Percentiles rank a stretch among this genome's conserved stretches.
These are phyloP conservation scores for Pyrus communis DNA, from an alignment of 306 rosid species.

Conservation along the genomic window DNA sequence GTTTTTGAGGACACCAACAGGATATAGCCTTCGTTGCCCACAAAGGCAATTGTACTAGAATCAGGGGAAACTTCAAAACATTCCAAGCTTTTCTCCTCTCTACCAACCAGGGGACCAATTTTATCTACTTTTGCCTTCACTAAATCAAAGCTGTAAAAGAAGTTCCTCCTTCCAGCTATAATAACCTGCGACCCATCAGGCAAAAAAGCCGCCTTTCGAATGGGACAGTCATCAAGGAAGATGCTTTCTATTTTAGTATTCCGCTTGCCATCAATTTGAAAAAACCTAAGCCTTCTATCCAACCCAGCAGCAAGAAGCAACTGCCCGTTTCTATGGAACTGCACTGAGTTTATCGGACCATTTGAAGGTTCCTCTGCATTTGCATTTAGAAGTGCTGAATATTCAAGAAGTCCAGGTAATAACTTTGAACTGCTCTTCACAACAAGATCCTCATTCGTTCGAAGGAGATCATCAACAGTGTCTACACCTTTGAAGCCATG, in stretches of 20 bases:
- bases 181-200: conserved; percentile 92
- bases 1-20: conserved; percentile 77
- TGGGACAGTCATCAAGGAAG: conserved; percentile 76
- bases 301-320: conserved; percentile 75
- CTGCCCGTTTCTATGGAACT: conserved; percentile 82
- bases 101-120: conserved; percentile 85
- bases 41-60: conserved; percentile 74
- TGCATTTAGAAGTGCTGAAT: conserved; percentile 67
- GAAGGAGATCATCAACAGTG: conserved; percentile 50
- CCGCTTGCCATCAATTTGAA: conserved; percentile 81
- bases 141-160: conserved; percentile 70
- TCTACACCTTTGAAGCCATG: conserved; percentile 40
- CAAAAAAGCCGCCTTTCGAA: conserved; percentile 67
- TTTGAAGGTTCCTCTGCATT: conserved; percentile 63
- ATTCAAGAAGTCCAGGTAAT: conserved; percentile 69
- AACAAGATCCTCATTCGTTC: conserved; percentile 69
- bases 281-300: conserved; percentile 71
- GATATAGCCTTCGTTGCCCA: conserved; percentile 89
- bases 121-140: conserved; percentile 69
- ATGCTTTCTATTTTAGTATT: conserved; percentile 81
- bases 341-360: conserved; percentile 66
- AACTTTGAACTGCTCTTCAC: conserved; percentile 55
- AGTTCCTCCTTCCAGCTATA: conserved; percentile 73
- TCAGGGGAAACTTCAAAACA: conserved; percentile 80
- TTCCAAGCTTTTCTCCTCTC: conserved; percentile 95